Evolutionary conservation across 331 rosid species (phyloP).

Genomic region (Rosa hybrid): DNA sequence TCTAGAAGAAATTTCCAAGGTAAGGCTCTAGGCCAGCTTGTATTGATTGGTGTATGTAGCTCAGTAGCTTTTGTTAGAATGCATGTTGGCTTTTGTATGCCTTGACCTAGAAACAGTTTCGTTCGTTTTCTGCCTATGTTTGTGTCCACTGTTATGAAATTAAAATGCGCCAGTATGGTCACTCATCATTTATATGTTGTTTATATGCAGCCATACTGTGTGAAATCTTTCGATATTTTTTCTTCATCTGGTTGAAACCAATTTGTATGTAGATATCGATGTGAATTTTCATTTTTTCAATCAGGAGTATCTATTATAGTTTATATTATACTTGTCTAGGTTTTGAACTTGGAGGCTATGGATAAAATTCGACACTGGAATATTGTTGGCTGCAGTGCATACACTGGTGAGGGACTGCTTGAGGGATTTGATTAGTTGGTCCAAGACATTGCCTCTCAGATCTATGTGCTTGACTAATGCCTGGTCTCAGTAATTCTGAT

Average conservation of each 20-base stretch:
- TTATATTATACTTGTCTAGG: constrained; percentile 31
- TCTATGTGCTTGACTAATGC: constrained; percentile 63
- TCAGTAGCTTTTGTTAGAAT: background rate
- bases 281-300: background rate
- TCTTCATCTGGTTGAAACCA: background rate
- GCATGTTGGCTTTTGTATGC: background rate
- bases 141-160: background rate
- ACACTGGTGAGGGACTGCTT: constrained; percentile 74
- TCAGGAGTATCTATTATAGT: background rate
- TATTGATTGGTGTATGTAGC: background rate
- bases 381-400: constrained; percentile 81
- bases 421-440: constrained; percentile 89
- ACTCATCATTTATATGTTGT: background rate
- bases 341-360: constrained; percentile 77
- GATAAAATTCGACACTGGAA: constrained; percentile 75
- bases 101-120: background rate
- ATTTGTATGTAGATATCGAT: background rate
- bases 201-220: background rate
- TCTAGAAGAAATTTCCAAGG: constrained; percentile 73
- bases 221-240: background rate
- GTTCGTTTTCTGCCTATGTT: background rate
- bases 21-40: constrained; percentile 18
- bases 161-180: background rate
- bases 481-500: background rate
- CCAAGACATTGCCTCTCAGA: constrained; percentile 82